Conservation (phyloP, 768 basidiomycete species). For the Mycena amicta region DNA sequence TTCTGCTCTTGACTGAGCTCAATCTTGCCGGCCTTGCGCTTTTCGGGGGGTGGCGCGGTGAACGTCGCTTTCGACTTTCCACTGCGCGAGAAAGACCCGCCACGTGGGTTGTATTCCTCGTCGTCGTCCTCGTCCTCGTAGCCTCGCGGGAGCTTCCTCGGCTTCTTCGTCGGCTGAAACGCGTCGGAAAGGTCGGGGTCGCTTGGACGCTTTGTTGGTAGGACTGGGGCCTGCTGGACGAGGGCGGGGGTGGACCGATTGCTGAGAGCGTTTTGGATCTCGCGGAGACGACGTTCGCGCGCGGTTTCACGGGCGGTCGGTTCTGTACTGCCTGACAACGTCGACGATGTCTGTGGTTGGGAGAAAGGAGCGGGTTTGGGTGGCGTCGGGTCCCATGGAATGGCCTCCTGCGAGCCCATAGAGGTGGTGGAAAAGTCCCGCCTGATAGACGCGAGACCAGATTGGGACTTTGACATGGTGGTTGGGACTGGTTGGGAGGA, state of each 20-base stretch:
- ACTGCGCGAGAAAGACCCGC: slow-evolving; percentile 20
- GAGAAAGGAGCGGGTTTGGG: background rate
- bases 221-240: slow-evolving; percentile 31
- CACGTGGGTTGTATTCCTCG: slow-evolving; percentile 37
- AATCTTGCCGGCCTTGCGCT: slow-evolving; percentile 43
- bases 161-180: slow-evolving; percentile 48
- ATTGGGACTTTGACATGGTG: background rate
- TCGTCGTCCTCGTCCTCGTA: slow-evolving; percentile 47
- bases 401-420: background rate
- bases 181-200: slow-evolving; percentile 27
- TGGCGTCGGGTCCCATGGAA: slow-evolving; percentile 1
- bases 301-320: slow-evolving; percentile 27
- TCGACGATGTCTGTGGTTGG: slow-evolving; percentile 11
- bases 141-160: slow-evolving; percentile 53
- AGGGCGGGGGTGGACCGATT: slow-evolving; percentile 21
- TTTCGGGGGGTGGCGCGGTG: slow-evolving; percentile 22
- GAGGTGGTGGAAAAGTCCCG: background rate
- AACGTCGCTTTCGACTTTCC: slow-evolving; percentile 13
- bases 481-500: background rate
- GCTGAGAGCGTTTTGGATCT: slow-evolving; percentile 61
- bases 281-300: slow-evolving; percentile 44
- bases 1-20: slow-evolving; percentile 86
- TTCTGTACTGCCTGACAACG: slow-evolving; percentile 23
- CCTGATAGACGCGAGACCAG: slow-evolving; percentile 21
- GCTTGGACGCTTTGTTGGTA: slow-evolving; percentile 40